Evolutionary conservation across 2,329 filamentous ascomycete species (phyloP).

Genomic region (Cadophora sp.): DNA sequence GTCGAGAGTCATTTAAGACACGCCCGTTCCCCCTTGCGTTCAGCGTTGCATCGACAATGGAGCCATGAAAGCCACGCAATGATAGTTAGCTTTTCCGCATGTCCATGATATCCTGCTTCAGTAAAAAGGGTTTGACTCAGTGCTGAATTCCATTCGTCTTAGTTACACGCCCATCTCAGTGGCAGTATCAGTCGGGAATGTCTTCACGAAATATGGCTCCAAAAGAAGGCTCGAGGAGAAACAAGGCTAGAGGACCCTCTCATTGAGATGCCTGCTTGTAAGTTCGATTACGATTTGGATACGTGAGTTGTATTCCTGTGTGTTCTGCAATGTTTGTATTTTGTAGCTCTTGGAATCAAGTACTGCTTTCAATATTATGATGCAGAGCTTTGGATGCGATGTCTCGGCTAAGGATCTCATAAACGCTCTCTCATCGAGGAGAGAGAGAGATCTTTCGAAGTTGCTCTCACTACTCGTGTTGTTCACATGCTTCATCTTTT

Average conservation of each 20-base stretch:
- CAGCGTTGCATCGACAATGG: conserved; percentile 20
- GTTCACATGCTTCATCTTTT: not conserved
- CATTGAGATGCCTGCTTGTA: conserved; percentile 70
- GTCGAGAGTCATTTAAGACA: conserved; percentile 25
- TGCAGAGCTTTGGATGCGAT: not conserved
- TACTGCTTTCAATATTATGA: not conserved
- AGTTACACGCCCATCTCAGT: conserved; percentile 83
- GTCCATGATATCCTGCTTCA: not conserved
- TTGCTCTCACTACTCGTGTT: not conserved
- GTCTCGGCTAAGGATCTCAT: not conserved
- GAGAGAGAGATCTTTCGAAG: too few relatives aligned
- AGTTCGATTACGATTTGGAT: conserved; percentile 73
- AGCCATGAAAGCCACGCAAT: not conserved
- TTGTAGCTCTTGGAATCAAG: not conserved
- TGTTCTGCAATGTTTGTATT: not conserved
- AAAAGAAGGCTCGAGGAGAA: conserved; percentile 57
- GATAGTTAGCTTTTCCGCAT: too few relatives aligned
- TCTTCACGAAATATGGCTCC: conserved; percentile 76
- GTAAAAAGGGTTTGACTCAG: too few relatives aligned
- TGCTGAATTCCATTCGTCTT: conserved; percentile 30
- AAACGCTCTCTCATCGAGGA: not conserved
- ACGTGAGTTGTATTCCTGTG: conserved; percentile 56
- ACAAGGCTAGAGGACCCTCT: conserved; percentile 72
- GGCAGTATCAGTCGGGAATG: conserved; percentile 77
- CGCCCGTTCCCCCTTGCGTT: conserved; percentile 3